Evolutionary conservation across 331 rosid genomes (phyloP).

Genomic region (Acacia pycnantha): DNA sequence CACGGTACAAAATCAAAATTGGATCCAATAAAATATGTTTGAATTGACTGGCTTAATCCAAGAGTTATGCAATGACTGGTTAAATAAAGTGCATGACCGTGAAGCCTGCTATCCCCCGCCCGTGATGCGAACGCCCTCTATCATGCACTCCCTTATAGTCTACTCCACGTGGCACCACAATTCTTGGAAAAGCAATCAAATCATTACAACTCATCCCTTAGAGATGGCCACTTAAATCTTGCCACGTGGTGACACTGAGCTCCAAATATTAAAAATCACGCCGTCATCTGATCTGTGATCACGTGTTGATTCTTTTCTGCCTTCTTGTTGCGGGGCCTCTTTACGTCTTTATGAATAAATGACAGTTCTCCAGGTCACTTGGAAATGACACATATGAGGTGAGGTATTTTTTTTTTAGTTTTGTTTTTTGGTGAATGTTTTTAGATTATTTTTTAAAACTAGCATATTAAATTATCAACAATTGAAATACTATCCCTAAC

Average conservation of each 20-base stretch:
- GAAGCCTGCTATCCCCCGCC: background rate
- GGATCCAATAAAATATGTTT: too few species aligned
- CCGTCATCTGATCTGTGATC: constrained; percentile 21
- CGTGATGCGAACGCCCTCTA: background rate
- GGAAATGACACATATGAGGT: background rate
- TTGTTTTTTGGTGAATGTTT: background rate
- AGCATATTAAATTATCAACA: background rate
- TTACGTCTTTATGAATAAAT: constrained; percentile 13
- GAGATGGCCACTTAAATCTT: background rate
- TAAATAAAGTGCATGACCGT: too few species aligned
- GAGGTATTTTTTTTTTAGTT: background rate
- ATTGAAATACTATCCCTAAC: background rate
- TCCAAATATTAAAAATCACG: background rate
- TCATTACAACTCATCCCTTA: constrained; percentile 25
- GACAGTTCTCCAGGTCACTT: background rate
- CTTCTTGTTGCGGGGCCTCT: constrained; percentile 34
- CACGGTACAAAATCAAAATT: too few species aligned
- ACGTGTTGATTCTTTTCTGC: constrained; percentile 38
- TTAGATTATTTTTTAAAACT: background rate
- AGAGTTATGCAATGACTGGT: background rate
- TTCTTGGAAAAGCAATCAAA: constrained; percentile 10
- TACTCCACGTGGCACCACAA: constrained; percentile 40
- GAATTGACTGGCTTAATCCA: too few species aligned
- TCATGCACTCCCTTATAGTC: background rate
- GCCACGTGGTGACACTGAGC: constrained; percentile 47